Conservation (phyloP, 805 yeast genomes). For the Candida railenensis region DNA sequence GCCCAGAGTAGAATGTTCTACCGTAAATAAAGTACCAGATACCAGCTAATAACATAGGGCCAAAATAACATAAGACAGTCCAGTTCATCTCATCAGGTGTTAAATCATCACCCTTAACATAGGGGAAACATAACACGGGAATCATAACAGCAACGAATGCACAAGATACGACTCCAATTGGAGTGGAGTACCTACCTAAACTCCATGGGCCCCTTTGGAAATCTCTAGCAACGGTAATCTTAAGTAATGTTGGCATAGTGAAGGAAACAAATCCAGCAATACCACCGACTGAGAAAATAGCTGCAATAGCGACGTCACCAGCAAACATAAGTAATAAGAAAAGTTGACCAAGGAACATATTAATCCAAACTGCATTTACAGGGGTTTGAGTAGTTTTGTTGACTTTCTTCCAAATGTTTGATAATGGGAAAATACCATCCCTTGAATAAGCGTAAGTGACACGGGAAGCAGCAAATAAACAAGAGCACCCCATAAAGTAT, state of each 20-base stretch:
- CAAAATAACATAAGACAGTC: constrained; percentile 62
- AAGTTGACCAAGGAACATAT: constrained; percentile 53
- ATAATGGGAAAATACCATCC: constrained; percentile 65
- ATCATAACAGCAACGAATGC: constrained; percentile 55
- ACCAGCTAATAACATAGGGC: constrained; percentile 52
- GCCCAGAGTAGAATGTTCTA: constrained; percentile 60
- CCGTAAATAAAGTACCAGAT: constrained; percentile 54
- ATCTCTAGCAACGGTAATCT: constrained; percentile 53
- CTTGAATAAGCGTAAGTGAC: constrained; percentile 68
- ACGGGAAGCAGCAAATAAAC: constrained; percentile 66
- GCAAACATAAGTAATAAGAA: constrained; percentile 59
- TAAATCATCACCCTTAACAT: constrained; percentile 31
- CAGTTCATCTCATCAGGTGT: constrained; percentile 54
- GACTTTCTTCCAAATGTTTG: constrained; percentile 49
- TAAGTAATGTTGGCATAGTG: constrained; percentile 59
- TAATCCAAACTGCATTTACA: constrained; percentile 61
- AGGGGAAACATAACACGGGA: constrained; percentile 61
- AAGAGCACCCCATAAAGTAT: constrained; percentile 39
- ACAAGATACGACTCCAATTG: constrained; percentile 48
- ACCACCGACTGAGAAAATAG: constrained; percentile 73
- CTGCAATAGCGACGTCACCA: constrained; percentile 64
- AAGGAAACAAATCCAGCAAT: constrained; percentile 68
- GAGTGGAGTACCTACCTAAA: constrained; percentile 52
- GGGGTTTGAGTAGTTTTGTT: constrained; percentile 58
- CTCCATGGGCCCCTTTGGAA: constrained; percentile 70